phyloP scores from a whole-genome alignment of 495 filamentous ascomycete species.

The Apiosordaria backusii region DNA sequence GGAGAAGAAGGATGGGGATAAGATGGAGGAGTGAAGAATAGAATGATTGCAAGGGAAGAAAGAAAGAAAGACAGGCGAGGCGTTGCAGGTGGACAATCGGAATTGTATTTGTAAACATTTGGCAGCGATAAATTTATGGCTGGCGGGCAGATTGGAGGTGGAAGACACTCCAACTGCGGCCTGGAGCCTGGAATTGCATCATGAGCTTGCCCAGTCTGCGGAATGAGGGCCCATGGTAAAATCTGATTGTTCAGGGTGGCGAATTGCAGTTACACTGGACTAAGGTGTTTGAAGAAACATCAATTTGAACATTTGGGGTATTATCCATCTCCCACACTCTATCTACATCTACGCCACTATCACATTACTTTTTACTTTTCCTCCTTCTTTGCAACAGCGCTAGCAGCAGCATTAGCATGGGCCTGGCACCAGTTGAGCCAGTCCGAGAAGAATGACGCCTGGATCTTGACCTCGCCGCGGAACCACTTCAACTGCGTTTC shows the following conservation, averaged over 20 bases:
- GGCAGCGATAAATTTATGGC: slow-evolving; percentile 2
- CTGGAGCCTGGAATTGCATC: neutral
- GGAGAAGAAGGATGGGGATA: slow-evolving; percentile 50
- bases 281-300: slow-evolving; percentile 11
- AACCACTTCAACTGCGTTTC: slow-evolving; percentile 44
- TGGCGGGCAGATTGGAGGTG: neutral
- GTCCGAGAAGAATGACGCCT: slow-evolving; percentile 48
- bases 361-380: slow-evolving; percentile 7
- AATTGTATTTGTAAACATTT: slow-evolving; percentile 22
- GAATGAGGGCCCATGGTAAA: neutral
- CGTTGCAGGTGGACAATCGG: slow-evolving; percentile 1
- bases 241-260: neutral
- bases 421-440: slow-evolving; percentile 59
- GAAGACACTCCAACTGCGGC: neutral
- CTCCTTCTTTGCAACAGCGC: slow-evolving; percentile 12
- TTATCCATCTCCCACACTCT: neutral
- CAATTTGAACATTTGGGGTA: neutral
- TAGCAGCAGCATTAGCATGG: slow-evolving; percentile 32
- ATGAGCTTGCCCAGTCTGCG: neutral
- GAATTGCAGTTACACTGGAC: neutral
- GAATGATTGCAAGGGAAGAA: neutral
- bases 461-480: slow-evolving; percentile 45
- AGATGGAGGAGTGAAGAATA: slow-evolving; percentile 75
- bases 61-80: neutral
- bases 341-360: neutral